These are phyloP conservation scores for Arachis hypogaea DNA, from an alignment of 306 rosid species.

Conservation along the genomic window DNA sequence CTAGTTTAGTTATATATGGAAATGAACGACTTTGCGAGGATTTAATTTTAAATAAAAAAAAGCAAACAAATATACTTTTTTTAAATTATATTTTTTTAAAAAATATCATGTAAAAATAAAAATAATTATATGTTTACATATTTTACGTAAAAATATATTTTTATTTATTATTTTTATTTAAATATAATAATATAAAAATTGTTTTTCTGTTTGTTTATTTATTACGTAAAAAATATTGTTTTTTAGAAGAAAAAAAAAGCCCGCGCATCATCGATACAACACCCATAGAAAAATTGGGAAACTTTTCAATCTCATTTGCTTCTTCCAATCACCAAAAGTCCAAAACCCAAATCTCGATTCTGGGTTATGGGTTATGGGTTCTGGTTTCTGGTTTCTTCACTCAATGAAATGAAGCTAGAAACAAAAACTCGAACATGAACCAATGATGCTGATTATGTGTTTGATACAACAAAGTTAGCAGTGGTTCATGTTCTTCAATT, in stretches of 20 bases:
- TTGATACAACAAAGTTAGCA: neutral
- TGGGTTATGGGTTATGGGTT: neutral
- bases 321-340: neutral
- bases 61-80: too few relatives aligned
- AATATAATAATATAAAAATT: too few relatives aligned
- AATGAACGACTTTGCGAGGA: too few relatives aligned
- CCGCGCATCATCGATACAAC: neutral
- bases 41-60: too few relatives aligned
- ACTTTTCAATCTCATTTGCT: neutral
- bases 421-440: neutral
- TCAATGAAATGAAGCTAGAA: neutral
- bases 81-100: too few relatives aligned
- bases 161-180: too few relatives aligned
- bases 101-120: too few relatives aligned
- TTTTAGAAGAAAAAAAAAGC: neutral
- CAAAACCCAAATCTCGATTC: neutral
- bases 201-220: too few relatives aligned
- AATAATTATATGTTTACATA: too few relatives aligned
- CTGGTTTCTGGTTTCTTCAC: neutral
- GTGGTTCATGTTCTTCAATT: neutral
- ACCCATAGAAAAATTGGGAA: neutral
- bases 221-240: too few relatives aligned
- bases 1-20: too few relatives aligned
- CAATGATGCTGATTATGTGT: neutral
- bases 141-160: too few relatives aligned